A percentile compares a stretch with the other conserved stretches of the same genome.
Conservation (phyloP, 2,329 filamentous ascomycete genomes). For the Monilinia fructicola region DNA sequence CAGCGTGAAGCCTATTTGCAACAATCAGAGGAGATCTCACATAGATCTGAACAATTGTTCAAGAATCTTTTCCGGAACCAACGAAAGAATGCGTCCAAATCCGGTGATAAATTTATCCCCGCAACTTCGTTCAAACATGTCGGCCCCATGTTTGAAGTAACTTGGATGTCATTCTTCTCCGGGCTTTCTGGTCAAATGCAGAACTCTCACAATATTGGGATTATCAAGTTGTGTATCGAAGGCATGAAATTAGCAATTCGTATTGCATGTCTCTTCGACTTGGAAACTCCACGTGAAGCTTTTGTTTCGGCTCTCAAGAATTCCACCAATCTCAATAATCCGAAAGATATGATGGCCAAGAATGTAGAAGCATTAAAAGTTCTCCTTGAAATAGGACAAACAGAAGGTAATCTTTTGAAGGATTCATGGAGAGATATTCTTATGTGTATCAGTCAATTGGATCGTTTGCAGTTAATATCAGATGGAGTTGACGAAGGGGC, state of each 20-base stretch:
- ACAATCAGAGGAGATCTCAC: slow-evolving; percentile 87
- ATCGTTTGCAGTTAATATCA: slow-evolving; percentile 90
- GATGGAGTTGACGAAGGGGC: slow-evolving; percentile 91
- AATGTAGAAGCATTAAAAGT: slow-evolving; percentile 94
- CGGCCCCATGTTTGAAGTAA: slow-evolving; percentile 97
- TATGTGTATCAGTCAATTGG: slow-evolving; percentile 92
- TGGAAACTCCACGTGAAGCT: slow-evolving; percentile 89
- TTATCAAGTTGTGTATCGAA: slow-evolving; percentile 89
- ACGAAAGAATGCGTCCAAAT: slow-evolving; percentile 71
- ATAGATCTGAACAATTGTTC: slow-evolving; percentile 78
- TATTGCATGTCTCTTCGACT: slow-evolving; percentile 88
- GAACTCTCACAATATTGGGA: slow-evolving; percentile 87
- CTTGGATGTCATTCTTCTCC: slow-evolving; percentile 99
- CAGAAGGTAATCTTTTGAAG: slow-evolving; percentile 85
- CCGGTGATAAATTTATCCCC: slow-evolving; percentile 75
- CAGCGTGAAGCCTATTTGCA: slow-evolving; percentile 92
- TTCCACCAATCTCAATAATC: slow-evolving; percentile 92
- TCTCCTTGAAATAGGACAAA: slow-evolving; percentile 86
- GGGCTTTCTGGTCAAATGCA: slow-evolving; percentile 91
- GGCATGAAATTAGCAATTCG: slow-evolving; percentile 92
- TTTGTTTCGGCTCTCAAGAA: slow-evolving; percentile 92
- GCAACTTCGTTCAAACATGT: slow-evolving; percentile 93
- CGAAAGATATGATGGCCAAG: slow-evolving; percentile 92
- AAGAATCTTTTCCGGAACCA: slow-evolving; percentile 91
- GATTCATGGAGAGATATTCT: slow-evolving; percentile 95